Evolutionary conservation across 306 rosid species (phyloP), one percentile per base, ranked within the genome.

Genomic region (Quercus suber): DNA sequence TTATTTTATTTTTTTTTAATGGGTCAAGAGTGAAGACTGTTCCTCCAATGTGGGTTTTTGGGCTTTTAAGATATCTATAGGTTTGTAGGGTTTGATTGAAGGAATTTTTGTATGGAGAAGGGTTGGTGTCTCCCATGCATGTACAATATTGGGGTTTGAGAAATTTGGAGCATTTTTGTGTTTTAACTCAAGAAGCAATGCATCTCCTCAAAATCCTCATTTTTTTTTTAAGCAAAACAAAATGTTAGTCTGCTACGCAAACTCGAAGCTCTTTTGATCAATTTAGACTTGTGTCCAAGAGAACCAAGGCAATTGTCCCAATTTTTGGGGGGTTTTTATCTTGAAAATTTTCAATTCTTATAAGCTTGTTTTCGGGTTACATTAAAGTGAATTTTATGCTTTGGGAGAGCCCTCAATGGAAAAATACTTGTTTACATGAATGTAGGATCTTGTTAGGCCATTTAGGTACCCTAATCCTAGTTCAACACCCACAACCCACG

Each of bases 381-480:
- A 76, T 80, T 78, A 77, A 73, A 64, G 60, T 52, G 67, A 73
- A 68, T 51, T 64, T 55, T 77, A 69, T 71, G 81, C 74, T 55
- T 86, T 77, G 73, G 23, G 74, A 45, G 55, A 45, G 56, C 58
- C 60, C 82, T 77, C 11, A 17, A 3, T 69, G 74, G 63, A 53
- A 75, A 65, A 33, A 73, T 20, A 28, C 23, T 75, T 55, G 58
- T 79, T 82, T 60, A 83, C 95, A 70, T 73, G 68, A 71, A 78
- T 73, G 28, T 79, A 83, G 88, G 92, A 83, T 86, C 84, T 85
- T 85, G 90, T 75, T 83, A 79, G 92, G 81, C 45, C 55, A 81
- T 56, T 87, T 76, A 71, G 89, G 76, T 78, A 65, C 84, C 65
- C 59, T 79, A 87, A 68, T 30, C 83, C 83, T 75, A 73, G 18